phyloP scores from a whole-genome alignment of 164 flowering plant species.

The Kalanchoe fedtschenkoi region DNA sequence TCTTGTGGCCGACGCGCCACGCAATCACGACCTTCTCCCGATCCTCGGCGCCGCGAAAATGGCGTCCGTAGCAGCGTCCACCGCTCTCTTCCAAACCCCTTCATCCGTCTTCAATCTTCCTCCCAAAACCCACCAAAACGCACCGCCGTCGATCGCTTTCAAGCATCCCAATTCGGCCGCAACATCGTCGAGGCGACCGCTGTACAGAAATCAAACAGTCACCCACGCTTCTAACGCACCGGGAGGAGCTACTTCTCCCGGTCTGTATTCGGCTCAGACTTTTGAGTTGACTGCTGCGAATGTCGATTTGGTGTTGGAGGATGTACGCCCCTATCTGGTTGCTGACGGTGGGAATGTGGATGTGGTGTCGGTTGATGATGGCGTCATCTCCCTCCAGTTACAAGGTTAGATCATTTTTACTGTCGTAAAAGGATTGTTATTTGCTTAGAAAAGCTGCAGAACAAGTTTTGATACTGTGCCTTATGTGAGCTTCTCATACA shows the following conservation, averaged over 20 bases:
- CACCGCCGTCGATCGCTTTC: background rate
- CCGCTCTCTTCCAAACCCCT: background rate
- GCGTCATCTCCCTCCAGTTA: constrained; percentile 52
- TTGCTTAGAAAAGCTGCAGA: background rate
- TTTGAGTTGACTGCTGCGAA: constrained; percentile 61
- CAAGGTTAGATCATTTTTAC: background rate
- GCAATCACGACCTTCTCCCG: background rate
- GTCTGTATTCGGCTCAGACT: constrained; percentile 62
- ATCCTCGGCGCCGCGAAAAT: background rate
- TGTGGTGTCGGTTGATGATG: constrained; percentile 84
- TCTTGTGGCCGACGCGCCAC: background rate
- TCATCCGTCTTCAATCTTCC: background rate
- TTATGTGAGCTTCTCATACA: background rate
- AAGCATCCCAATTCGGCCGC: background rate
- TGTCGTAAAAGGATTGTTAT: too few species aligned
- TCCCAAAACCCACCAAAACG: background rate
- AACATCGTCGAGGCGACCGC: background rate
- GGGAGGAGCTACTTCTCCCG: constrained; percentile 31
- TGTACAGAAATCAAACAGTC: background rate
- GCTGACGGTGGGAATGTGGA: constrained; percentile 95
- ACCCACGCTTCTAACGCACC: constrained; percentile 15
- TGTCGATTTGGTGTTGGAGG: constrained; percentile 83
- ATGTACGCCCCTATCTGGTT: constrained; percentile 83
- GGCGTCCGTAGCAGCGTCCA: background rate
- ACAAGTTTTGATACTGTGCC: background rate